phyloP scores from a whole-genome alignment of 169 alveolate genomes.

The Perkinsus olseni region DNA sequence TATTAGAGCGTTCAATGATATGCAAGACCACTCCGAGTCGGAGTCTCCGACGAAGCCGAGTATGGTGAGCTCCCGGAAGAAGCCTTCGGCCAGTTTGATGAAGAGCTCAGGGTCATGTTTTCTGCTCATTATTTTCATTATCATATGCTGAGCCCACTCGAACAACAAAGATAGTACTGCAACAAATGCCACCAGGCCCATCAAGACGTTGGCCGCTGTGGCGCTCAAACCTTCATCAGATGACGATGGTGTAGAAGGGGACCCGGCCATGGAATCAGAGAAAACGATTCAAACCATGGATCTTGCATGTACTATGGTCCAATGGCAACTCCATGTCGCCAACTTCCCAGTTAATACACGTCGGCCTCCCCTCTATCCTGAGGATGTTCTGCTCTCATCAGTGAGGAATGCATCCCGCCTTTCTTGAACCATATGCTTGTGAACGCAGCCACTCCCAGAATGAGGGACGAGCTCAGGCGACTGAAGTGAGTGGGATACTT shows the following conservation, averaged over 20 bases:
- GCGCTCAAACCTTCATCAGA: not conserved
- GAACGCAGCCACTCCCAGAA: too few species aligned
- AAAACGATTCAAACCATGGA: too few species aligned
- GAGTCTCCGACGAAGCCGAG: not conserved
- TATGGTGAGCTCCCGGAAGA: not conserved
- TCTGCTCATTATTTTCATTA: not conserved
- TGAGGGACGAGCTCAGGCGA: too few species aligned
- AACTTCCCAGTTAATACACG: too few species aligned
- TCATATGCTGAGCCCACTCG: not conserved
- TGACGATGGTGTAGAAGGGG: not conserved
- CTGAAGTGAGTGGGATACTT: too few species aligned
- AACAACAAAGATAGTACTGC: not conserved
- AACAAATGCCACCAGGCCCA: not conserved
- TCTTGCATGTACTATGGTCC: too few species aligned
- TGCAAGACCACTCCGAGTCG: not conserved
- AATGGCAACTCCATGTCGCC: too few species aligned
- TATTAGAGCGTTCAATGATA: not conserved
- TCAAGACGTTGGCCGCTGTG: not conserved
- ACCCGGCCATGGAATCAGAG: too few species aligned
- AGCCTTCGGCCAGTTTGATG: not conserved
- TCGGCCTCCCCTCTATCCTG: too few species aligned
- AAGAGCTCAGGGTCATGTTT: not conserved
- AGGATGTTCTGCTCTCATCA: too few species aligned
- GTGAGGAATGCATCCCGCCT: too few species aligned
- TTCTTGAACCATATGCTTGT: too few species aligned